Conservation (phyloP, 2,329 filamentous ascomycete species). For the Lasiodiplodia hormozganensis region DNA sequence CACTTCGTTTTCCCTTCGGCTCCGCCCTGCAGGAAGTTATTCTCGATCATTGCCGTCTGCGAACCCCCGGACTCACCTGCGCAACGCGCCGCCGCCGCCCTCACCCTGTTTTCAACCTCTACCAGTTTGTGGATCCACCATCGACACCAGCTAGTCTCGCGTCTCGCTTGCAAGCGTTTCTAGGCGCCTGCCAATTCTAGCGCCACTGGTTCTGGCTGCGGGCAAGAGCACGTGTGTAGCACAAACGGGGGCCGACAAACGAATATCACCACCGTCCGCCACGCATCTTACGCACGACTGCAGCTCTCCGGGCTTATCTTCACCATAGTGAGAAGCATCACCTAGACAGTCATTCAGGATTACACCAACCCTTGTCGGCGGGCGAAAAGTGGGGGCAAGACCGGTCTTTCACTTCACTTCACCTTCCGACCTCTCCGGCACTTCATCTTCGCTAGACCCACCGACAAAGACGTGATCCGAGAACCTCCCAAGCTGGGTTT, state of each 20-base stretch:
- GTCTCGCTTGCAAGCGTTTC: background rate
- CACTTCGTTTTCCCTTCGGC: conserved; percentile 20
- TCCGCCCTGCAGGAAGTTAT: conserved; percentile 13
- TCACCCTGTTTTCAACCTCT: background rate
- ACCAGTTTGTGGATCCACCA: background rate
- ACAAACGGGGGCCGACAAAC: conserved; percentile 1
- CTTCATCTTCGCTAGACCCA: background rate
- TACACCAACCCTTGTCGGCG: background rate
- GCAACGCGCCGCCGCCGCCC: conserved; percentile 1
- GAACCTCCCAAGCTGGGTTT: background rate
- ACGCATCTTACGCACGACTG: background rate
- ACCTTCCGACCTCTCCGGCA: background rate
- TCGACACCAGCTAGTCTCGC: background rate
- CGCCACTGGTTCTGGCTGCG: background rate
- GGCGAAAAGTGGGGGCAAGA: background rate
- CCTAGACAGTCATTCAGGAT: background rate
- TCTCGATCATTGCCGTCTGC: conserved; percentile 10
- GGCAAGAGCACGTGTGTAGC: conserved; percentile 11
- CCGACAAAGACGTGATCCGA: background rate
- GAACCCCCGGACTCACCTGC: conserved; percentile 11
- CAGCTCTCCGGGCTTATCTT: too few relatives aligned
- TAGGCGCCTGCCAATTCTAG: background rate
- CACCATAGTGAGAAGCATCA: background rate
- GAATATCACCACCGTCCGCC: conserved; percentile 6
- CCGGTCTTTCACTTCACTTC: background rate